Evolutionary conservation across 371 early-diverging fungal species (phyloP).

Genomic region (Mortierella sp.): DNA sequence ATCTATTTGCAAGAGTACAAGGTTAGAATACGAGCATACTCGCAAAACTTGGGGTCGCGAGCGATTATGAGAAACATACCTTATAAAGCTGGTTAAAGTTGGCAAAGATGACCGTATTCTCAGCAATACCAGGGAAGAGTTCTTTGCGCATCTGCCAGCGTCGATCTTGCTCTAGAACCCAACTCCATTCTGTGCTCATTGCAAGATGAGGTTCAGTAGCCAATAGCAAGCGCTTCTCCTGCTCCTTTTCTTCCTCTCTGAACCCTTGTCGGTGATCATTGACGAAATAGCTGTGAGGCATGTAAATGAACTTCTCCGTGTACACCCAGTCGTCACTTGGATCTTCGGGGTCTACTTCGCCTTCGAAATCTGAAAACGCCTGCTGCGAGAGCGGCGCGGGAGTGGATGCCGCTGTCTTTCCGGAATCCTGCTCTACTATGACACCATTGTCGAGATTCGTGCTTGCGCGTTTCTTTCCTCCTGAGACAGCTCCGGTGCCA

Average conservation of each 20-base stretch:
- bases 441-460: conserved; percentile 13
- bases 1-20: conserved; percentile 19
- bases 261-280: conserved; percentile 95
- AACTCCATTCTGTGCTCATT: conserved; percentile 59
- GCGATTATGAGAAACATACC: conserved; percentile 51
- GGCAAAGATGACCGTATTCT: conserved; percentile 90
- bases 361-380: conserved; percentile 64
- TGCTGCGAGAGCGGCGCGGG: conserved; percentile 6
- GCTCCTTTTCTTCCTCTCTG: conserved; percentile 76
- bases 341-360: conserved; percentile 83
- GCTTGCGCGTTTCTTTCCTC: conserved; percentile 23
- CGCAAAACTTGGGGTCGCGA: too few species aligned
- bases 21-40: not conserved
- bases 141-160: conserved; percentile 89
- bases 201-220: conserved; percentile 49
- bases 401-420: not conserved
- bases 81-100: conserved; percentile 97
- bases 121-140: conserved; percentile 84
- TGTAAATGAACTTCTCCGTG: conserved; percentile 90
- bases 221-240: conserved; percentile 49
- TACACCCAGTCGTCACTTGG: conserved; percentile 75
- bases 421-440: conserved; percentile 10
- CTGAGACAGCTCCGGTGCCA: not conserved
- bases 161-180: conserved; percentile 83
- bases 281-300: conserved; percentile 93